These are phyloP conservation scores for Heterococcus sp. DNA, from an alignment of 108 stramenopile genomes.

Conservation along the genomic window DNA sequence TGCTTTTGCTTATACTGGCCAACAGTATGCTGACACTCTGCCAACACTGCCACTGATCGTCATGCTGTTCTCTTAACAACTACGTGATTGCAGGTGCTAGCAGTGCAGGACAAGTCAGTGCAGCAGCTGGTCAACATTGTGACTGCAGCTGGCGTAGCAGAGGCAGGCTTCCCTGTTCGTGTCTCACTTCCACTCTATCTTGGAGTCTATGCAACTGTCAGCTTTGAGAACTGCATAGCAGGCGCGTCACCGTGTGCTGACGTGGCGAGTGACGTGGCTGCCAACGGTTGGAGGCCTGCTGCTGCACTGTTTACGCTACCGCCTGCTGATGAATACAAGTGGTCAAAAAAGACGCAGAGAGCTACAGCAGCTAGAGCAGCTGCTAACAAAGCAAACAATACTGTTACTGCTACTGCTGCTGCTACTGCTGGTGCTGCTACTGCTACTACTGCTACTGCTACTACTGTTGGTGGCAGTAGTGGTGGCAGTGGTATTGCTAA, in stretches of 20 bases:
- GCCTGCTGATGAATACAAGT: neutral
- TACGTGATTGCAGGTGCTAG: neutral
- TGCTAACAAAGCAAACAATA: neutral
- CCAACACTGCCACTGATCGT: neutral
- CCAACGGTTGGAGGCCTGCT: neutral
- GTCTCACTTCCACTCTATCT: conserved; percentile 44
- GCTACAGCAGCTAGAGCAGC: neutral
- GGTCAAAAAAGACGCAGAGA: neutral
- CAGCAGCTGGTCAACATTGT: conserved; percentile 38
- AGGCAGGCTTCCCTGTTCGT: conserved; percentile 39
- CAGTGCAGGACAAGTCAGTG: conserved; percentile 20
- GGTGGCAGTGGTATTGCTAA: neutral
- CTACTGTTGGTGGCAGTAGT: neutral
- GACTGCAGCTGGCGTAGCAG: conserved; percentile 27
- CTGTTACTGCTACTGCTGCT: neutral
- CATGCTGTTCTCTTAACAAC: neutral
- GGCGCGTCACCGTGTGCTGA: neutral
- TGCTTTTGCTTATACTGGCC: neutral
- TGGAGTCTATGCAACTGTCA: conserved; percentile 36
- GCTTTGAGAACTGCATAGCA: conserved; percentile 33
- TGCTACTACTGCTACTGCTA: neutral
- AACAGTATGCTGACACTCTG: too few relatives aligned
- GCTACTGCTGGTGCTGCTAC: neutral
- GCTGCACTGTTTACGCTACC: neutral
- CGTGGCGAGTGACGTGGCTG: neutral